Evolutionary conservation across 495 filamentous ascomycete genomes (phyloP).

Genomic region (Talaromyces stipitatus): DNA sequence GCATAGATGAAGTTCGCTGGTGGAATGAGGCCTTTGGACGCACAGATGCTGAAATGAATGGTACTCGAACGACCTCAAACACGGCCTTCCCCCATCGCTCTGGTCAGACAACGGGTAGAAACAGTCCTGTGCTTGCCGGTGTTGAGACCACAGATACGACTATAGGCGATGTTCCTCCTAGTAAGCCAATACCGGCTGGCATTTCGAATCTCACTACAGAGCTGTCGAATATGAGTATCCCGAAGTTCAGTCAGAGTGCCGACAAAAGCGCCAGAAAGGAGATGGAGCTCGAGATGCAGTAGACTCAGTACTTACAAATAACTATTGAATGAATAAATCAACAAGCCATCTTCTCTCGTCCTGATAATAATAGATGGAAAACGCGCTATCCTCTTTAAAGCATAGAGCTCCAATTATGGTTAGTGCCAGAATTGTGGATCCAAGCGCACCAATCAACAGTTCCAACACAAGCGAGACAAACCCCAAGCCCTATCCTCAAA

Average conservation of each 20-base stretch:
- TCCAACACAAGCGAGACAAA: conserved; percentile 33
- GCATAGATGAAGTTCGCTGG: conserved; percentile 64
- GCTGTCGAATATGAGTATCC: conserved; percentile 32
- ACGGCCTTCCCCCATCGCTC: conserved; percentile 7
- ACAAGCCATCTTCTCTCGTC: not conserved
- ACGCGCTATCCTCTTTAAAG: not conserved
- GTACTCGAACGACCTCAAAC: conserved; percentile 24
- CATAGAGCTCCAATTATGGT: not conserved
- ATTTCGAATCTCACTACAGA: conserved; percentile 33
- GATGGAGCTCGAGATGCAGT: conserved; percentile 46
- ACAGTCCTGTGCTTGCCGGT: conserved; percentile 33
- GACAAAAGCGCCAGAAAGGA: conserved; percentile 16
- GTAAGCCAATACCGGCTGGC: conserved; percentile 20
- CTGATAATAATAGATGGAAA: not conserved
- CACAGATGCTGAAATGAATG: conserved; percentile 90
- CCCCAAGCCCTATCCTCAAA: conserved; percentile 37
- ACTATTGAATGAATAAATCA: not conserved
- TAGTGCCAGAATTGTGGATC: not conserved
- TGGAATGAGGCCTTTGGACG: conserved; percentile 86
- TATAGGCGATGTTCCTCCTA: conserved; percentile 17
- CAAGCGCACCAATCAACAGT: not conserved
- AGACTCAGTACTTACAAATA: conserved; percentile 8
- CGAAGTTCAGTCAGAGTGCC: conserved; percentile 17
- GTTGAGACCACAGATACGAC: conserved; percentile 38
- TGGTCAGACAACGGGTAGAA: conserved; percentile 10